phyloP scores from a whole-genome alignment of 108 stramenopile genomes.

The Nitzschia putrida region DNA sequence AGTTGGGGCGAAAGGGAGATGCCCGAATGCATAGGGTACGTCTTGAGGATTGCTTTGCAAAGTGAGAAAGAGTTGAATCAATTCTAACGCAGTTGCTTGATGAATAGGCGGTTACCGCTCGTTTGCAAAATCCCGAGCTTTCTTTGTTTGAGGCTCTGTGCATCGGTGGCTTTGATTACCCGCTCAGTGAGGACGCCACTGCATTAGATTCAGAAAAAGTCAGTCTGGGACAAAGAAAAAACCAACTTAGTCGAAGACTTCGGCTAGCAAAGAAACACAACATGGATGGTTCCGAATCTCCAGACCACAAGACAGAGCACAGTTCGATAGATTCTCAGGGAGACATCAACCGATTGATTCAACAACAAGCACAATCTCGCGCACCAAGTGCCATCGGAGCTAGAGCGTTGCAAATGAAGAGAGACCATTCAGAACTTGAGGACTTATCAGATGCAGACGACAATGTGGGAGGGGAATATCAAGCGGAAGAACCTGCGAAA shows the following conservation, averaged over 20 bases:
- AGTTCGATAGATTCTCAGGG: background rate
- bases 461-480: slow-evolving; percentile 4
- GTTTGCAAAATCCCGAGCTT: slow-evolving; percentile 61
- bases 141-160: slow-evolving; percentile 66
- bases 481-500: slow-evolving; percentile 29
- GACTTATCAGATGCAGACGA: slow-evolving; percentile 30
- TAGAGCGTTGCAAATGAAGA: slow-evolving; percentile 27
- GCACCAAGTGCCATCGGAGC: slow-evolving; percentile 8
- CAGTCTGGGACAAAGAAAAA: slow-evolving; percentile 78
- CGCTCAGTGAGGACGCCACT: slow-evolving; percentile 48
- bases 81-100: background rate
- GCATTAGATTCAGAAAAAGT: slow-evolving; percentile 66
- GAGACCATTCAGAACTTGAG: slow-evolving; percentile 4
- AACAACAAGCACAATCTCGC: slow-evolving; percentile 1
- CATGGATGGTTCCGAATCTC: background rate
- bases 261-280: slow-evolving; percentile 59
- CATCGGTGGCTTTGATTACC: slow-evolving; percentile 75
- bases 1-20: slow-evolving; percentile 71
- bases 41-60: background rate
- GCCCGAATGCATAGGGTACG: slow-evolving; percentile 53
- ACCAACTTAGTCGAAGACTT: slow-evolving; percentile 72
- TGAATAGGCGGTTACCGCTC: slow-evolving; percentile 68
- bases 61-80: background rate
- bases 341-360: background rate
- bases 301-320: background rate